Percentiles rank a stretch among this genome's conserved stretches.
Evolutionary conservation across 768 basidiomycete genomes (phyloP).

Genomic region (Astraeus odoratus): DNA sequence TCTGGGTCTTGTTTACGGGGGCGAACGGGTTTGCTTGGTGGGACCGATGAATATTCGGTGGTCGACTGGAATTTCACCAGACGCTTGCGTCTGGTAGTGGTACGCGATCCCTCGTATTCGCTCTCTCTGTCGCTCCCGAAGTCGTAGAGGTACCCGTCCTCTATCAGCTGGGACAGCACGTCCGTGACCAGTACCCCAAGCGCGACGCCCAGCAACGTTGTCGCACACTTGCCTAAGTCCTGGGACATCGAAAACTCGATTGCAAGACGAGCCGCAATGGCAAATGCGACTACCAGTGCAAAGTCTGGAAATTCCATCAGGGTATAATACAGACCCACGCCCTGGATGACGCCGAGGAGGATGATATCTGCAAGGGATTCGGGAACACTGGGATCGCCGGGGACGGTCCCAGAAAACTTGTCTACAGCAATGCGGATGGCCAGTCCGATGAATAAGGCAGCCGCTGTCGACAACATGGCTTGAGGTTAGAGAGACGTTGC

Average conservation of each 20-base stretch:
- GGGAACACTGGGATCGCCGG: conserved; percentile 24
- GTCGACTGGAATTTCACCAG: conserved; percentile 41
- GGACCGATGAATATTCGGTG: conserved; percentile 26
- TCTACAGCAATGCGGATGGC: conserved; percentile 67
- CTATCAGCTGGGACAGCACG: conserved; percentile 58
- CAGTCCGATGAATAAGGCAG: conserved; percentile 67
- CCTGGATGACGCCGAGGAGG: conserved; percentile 69
- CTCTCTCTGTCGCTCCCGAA: conserved; percentile 21
- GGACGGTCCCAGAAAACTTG: conserved; percentile 38
- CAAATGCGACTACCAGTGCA: conserved; percentile 48
- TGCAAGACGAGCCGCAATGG: conserved; percentile 54
- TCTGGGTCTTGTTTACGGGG: conserved; percentile 23
- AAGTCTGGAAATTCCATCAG: conserved; percentile 48
- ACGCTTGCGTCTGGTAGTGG: conserved; percentile 28
- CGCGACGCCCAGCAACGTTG: conserved; percentile 58
- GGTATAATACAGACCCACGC: conserved; percentile 64
- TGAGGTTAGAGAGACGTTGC: conserved; percentile 14
- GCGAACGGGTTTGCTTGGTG: conserved; percentile 17
- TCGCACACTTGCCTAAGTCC: conserved; percentile 49
- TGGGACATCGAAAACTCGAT: conserved; percentile 52
- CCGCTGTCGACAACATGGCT: conserved; percentile 48
- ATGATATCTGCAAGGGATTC: conserved; percentile 49
- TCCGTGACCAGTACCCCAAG: conserved; percentile 69
- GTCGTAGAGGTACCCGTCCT: conserved; percentile 35
- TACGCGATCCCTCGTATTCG: conserved; percentile 8